Base-by-base conservation (phyloP, 2,329 filamentous ascomycete species). In the Pyricularia grisea region DNA sequence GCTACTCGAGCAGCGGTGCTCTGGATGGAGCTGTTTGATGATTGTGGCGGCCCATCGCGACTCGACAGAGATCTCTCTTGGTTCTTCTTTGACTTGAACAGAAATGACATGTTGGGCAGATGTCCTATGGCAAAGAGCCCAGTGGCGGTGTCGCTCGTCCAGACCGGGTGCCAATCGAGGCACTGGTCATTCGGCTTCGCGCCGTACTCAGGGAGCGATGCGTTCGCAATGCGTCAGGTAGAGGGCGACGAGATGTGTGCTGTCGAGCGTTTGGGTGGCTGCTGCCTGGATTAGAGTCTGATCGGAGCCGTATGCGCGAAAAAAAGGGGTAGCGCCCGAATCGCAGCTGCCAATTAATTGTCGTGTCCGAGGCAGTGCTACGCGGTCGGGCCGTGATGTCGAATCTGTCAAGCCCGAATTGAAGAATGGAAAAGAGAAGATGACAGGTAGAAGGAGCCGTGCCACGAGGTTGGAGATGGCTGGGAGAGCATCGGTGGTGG, bases 81-180 rank as follows among this genome's bases (percentile, higher is more conserved):
- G 76, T 87, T 85, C 80, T 92, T 93, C 81, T 93, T 93, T 69
- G 89, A 92, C 79, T 92, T 92, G 83, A 93, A 93, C 71, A 93
- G 85, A 79, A 93, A 93, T 73, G 91, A 89, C 91, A 93, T 93
- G 79, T 79, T 83, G 78, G 55, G n/a, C 33, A 23, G 12, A 33
- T 10, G 36, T 42, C 55, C 55, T 58, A 17, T 31, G 30, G 67
- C 23, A 33, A n/a, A 60, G 55, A 23, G 67, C 58, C 58, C n/a
- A 28, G 55, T 36, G 67, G 23, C 67, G 55, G 31, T n/a, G 60
- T 61, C 67, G 67, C 58, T 61, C 25, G 67, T n/a, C 55, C 67
- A 36, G 67, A 60, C 67, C 55, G 58, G 27, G 33, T 68, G 42
- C 67, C 55, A 68, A 36, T 68, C 58, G 27, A 63, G 25, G 55